Evolutionary conservation across 2,329 filamentous ascomycete genomes (phyloP).

Genomic region (Paecilomyces variotii): DNA sequence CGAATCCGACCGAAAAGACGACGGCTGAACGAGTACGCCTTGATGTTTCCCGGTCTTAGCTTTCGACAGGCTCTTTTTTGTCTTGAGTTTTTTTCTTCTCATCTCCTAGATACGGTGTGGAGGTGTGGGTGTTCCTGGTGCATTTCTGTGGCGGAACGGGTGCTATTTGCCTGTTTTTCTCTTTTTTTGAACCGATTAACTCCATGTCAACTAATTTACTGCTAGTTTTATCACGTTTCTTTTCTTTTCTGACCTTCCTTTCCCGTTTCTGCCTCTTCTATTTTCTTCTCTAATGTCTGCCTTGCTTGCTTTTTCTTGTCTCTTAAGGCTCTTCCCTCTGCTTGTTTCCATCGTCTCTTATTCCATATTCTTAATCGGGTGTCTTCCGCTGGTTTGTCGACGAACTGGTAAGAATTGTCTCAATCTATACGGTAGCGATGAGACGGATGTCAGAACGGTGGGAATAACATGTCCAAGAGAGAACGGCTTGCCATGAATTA

Average conservation of each 20-base stretch:
- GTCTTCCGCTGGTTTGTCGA: not conserved
- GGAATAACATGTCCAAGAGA: not conserved
- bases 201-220: conserved; percentile 1
- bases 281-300: not conserved
- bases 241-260: not conserved
- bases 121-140: conserved; percentile 32
- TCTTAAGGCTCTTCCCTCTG: not conserved
- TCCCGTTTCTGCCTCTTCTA: not conserved
- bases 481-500: not conserved
- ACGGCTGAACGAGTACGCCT: not conserved
- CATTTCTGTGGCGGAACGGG: conserved; percentile 16
- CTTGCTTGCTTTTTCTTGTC: not conserved
- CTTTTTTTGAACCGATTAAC: not conserved
- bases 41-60: conserved; percentile 16
- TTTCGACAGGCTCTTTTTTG: conserved; percentile 21
- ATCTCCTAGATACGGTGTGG: conserved; percentile 27
- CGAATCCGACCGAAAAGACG: conserved; percentile 12
- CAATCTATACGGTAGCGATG: not conserved
- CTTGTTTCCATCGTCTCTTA: not conserved
- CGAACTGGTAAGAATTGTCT: not conserved
- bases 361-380: not conserved
- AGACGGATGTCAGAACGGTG: not conserved
- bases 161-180: conserved; percentile 5
- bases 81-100: conserved; percentile 14
- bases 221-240: conserved; percentile 1